Percentiles rank a stretch among this genome's conserved stretches.
Conservation (phyloP, 2,329 filamentous ascomycete species). For the Zarea fungicola region DNA sequence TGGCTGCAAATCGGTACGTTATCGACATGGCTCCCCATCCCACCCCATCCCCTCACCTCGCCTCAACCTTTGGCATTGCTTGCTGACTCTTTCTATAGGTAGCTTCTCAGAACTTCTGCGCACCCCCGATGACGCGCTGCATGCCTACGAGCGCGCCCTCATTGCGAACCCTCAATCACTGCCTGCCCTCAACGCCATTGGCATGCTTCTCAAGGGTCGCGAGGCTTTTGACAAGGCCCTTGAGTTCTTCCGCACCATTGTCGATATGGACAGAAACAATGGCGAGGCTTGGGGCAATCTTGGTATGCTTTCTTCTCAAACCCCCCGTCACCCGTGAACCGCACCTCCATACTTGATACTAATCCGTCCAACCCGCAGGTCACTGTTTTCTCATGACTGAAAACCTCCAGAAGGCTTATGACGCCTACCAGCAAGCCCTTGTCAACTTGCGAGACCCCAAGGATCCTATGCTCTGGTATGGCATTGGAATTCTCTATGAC, state of each 20-base stretch:
- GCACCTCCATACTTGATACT: not conserved
- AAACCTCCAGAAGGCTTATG: conserved; percentile 92
- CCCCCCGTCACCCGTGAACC: not conserved
- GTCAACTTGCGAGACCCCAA: conserved; percentile 92
- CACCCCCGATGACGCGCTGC: conserved; percentile 81
- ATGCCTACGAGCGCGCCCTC: conserved; percentile 85
- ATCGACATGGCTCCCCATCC: conserved; percentile 16
- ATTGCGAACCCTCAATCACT: conserved; percentile 84
- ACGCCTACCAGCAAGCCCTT: conserved; percentile 90
- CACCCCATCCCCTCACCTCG: conserved; percentile 18
- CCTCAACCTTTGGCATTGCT: too few relatives aligned
- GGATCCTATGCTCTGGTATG: conserved; percentile 98
- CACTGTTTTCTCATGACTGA: conserved; percentile 99
- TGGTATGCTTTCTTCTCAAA: conserved; percentile 47
- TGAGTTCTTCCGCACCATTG: conserved; percentile 84
- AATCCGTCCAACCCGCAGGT: conserved; percentile 44
- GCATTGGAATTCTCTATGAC: conserved; percentile 95
- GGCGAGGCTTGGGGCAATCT: conserved; percentile 96
- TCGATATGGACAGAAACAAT: conserved; percentile 83
- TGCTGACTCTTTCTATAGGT: conserved; percentile 48
- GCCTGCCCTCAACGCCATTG: conserved; percentile 89
- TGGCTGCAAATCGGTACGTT: conserved; percentile 85
- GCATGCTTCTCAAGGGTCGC: conserved; percentile 81
- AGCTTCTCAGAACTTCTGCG: conserved; percentile 82
- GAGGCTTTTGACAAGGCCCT: conserved; percentile 93